Percentiles rank a stretch among this genome's conserved stretches.
Evolutionary conservation across 345 rosid genomes (phyloP).

Genomic region (Melastoma malabathricum): DNA sequence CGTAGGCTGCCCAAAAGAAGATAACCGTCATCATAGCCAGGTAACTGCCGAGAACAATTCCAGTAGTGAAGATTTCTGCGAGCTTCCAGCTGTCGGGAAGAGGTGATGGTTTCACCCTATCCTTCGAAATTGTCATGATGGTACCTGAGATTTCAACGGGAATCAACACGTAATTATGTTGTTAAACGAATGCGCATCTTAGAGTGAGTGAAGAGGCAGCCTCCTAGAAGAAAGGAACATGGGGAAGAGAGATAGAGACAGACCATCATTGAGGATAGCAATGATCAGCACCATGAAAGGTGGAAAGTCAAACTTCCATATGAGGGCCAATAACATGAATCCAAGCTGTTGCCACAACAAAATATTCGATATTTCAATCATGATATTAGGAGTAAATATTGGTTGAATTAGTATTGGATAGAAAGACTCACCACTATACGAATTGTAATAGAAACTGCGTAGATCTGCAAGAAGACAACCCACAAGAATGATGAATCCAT

Average conservation of each 20-base stretch:
- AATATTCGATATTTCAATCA: not conserved
- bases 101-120: conserved; percentile 98
- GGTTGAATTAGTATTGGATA: not conserved
- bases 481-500: conserved; percentile 7
- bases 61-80: conserved; percentile 85
- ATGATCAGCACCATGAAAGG: conserved; percentile 99
- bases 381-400: not conserved
- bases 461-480: conserved; percentile 45
- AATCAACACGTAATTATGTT: conserved; percentile 1
- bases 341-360: conserved; percentile 57
- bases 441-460: conserved; percentile 94
- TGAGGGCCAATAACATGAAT: conserved; percentile 91
- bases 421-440: conserved; percentile 83
- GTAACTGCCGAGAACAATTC: conserved; percentile 84
- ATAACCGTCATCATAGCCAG: conserved; percentile 98
- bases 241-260: conserved; percentile 14
- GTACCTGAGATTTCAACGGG: conserved; percentile 49
- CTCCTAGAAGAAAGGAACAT: not conserved
- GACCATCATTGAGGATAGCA: conserved; percentile 94
- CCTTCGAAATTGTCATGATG: conserved; percentile 97
- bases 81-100: conserved; percentile 99
- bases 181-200: not conserved
- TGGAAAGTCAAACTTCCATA: conserved; percentile 96
- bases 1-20: conserved; percentile 93
- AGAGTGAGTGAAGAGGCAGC: too few relatives aligned